phyloP scores from a whole-genome alignment of 1,139 yeast species.

The Debaryomyces fabryi region DNA sequence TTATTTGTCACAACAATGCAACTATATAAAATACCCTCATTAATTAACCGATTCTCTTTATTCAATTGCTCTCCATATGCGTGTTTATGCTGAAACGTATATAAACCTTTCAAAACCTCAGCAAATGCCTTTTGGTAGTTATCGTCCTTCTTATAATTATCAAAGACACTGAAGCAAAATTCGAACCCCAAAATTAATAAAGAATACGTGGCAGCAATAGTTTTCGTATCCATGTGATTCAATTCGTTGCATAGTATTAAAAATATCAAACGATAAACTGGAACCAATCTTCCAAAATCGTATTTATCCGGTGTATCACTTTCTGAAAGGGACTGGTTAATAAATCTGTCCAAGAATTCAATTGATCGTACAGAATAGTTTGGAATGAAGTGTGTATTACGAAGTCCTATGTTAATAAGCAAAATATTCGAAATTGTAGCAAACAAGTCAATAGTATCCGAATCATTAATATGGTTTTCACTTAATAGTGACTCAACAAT shows the following conservation, averaged over 20 bases:
- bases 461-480: conserved; percentile 7
- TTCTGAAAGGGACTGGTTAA: conserved; percentile 1
- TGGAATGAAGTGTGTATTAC: conserved; percentile 23
- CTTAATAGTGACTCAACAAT: conserved; percentile 19
- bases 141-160: conserved; percentile 6
- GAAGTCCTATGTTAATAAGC: conserved; percentile 29
- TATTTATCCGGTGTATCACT: conserved; percentile 4
- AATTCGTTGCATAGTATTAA: conserved; percentile 28
- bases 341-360: conserved; percentile 18
- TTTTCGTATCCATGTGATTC: conserved; percentile 7
- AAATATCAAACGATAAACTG: conserved; percentile 30
- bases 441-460: conserved; percentile 22
- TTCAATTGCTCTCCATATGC: conserved; percentile 12
- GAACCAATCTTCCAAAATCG: conserved; percentile 23
- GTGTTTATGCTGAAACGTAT: conserved; percentile 29
- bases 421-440: conserved; percentile 31
- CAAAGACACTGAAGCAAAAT: conserved; percentile 8
- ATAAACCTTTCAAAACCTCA: conserved; percentile 33
- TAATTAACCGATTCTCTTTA: conserved; percentile 9
- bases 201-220: conserved; percentile 2
- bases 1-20: conserved; percentile 8
- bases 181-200: conserved; percentile 9
- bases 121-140: conserved; percentile 20
- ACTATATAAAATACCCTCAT: conserved; percentile 6
- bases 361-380: conserved; percentile 21